These are phyloP conservation scores for Dendrothele bispora DNA, from an alignment of 768 basidiomycete genomes.

Conservation along the genomic window DNA sequence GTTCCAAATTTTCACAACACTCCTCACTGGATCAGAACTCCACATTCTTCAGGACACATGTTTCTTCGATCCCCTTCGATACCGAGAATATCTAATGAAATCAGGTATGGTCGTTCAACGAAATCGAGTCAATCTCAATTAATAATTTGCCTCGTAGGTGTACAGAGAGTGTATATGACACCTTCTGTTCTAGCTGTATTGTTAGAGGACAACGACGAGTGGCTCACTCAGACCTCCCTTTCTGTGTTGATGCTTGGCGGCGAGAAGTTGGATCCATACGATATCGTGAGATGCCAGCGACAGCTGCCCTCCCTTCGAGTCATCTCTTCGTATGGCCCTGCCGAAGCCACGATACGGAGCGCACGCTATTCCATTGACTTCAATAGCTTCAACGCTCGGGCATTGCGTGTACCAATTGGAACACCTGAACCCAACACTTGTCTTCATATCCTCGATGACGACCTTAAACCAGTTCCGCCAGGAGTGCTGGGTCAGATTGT, in stretches of 20 bases:
- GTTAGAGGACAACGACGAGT: neutral
- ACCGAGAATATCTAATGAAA: too few species aligned
- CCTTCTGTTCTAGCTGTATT: neutral
- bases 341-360: neutral
- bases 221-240: neutral
- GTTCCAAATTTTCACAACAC: too few species aligned
- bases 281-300: too few species aligned
- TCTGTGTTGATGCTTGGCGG: neutral
- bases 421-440: neutral
- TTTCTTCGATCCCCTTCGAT: neutral
- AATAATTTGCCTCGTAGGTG: neutral
- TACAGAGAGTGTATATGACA: neutral
- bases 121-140: too few species aligned
- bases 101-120: too few species aligned
- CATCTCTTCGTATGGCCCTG: neutral
- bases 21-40: too few species aligned
- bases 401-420: neutral
- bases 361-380: neutral
- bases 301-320: too few species aligned
- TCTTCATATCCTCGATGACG: neutral
- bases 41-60: neutral
- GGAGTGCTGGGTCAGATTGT: neutral
- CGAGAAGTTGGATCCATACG: too few species aligned
- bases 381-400: neutral
- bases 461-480: neutral